Evolutionary conservation across 228 moss, liverwort and hornwort species (phyloP).

Genomic region (Sphagnum magellanicum): DNA sequence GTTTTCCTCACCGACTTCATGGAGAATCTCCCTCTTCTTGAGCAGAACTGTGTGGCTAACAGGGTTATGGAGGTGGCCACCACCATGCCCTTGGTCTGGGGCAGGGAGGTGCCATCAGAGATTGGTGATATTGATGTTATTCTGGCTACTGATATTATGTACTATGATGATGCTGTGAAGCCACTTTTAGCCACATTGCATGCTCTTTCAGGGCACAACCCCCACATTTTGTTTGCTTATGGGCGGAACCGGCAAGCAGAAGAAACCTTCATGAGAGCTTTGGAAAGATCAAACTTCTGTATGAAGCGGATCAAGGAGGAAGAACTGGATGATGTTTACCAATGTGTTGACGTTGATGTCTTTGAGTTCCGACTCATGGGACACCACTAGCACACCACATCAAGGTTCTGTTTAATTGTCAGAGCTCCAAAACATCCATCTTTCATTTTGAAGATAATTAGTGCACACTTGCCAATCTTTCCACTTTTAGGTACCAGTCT

Average conservation of each 20-base stretch:
- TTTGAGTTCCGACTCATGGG: slow-evolving; percentile 29
- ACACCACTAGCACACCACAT: neutral
- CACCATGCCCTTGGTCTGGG: slow-evolving; percentile 53
- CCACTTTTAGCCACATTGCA: slow-evolving; percentile 43
- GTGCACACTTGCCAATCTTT: too few relatives aligned
- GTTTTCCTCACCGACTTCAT: slow-evolving; percentile 57
- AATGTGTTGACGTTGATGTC: slow-evolving; percentile 72
- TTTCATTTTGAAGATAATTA: too few relatives aligned
- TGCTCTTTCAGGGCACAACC: slow-evolving; percentile 30
- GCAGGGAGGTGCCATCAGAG: slow-evolving; percentile 16
- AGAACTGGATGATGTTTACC: slow-evolving; percentile 48
- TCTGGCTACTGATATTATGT: slow-evolving; percentile 71
- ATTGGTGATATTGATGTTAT: slow-evolving; percentile 38
- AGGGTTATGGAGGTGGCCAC: slow-evolving; percentile 25
- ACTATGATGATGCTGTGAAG: slow-evolving; percentile 52
- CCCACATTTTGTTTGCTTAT: slow-evolving; percentile 44
- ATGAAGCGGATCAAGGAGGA: slow-evolving; percentile 30
- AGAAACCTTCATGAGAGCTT: slow-evolving; percentile 32
- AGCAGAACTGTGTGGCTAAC: slow-evolving; percentile 40
- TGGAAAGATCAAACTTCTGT: slow-evolving; percentile 15
- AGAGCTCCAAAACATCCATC: too few relatives aligned
- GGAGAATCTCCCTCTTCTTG: slow-evolving; percentile 59
- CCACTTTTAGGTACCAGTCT: too few relatives aligned
- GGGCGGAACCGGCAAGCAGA: slow-evolving; percentile 75
- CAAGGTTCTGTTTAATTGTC: too few relatives aligned